A percentile compares a stretch with the other conserved stretches of the same genome.
phyloP scores from a whole-genome alignment of 1,284 basidiomycete genomes.

The Fomitopsis schrenkii region DNA sequence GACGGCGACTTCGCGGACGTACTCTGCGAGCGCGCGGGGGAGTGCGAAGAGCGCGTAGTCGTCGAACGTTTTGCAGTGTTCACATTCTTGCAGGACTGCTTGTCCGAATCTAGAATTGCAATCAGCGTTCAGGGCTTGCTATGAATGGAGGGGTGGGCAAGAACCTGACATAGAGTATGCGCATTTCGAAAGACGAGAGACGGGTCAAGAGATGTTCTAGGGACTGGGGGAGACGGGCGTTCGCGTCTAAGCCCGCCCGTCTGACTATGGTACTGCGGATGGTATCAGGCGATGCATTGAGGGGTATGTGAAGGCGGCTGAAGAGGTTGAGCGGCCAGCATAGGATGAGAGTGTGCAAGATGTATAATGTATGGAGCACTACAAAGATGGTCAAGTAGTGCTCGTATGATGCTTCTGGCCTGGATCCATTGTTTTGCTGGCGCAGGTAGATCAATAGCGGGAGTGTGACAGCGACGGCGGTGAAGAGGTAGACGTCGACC shows the following conservation, averaged over 20 bases:
- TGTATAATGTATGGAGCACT: conserved; percentile 52
- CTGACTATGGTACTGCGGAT: conserved; percentile 45
- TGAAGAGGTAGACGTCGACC: conserved; percentile 25
- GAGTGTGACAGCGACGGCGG: conserved; percentile 18
- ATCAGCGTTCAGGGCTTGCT: not conserved
- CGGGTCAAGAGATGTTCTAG: conserved; percentile 52
- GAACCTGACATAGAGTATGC: conserved; percentile 58
- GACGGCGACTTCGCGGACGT: conserved; percentile 52
- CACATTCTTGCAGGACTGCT: conserved; percentile 52
- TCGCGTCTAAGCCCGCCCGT: conserved; percentile 27
- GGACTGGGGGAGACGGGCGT: conserved; percentile 35
- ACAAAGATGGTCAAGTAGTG: conserved; percentile 33
- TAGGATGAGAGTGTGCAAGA: conserved; percentile 45
- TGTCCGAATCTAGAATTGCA: conserved; percentile 55
- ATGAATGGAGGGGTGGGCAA: conserved; percentile 12
- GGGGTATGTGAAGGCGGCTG: conserved; percentile 44
- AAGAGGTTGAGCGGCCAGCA: conserved; percentile 62
- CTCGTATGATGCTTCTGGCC: conserved; percentile 10
- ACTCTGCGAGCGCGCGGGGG: conserved; percentile 50
- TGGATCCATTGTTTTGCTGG: conserved; percentile 6
- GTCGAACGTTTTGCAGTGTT: conserved; percentile 51
- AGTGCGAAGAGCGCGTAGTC: conserved; percentile 59
- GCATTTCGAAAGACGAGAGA: conserved; percentile 53
- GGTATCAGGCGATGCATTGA: conserved; percentile 48
- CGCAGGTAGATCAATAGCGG: conserved; percentile 17